Conservation (phyloP, 805 yeast species). For the Spathaspora gorwiae region DNA sequence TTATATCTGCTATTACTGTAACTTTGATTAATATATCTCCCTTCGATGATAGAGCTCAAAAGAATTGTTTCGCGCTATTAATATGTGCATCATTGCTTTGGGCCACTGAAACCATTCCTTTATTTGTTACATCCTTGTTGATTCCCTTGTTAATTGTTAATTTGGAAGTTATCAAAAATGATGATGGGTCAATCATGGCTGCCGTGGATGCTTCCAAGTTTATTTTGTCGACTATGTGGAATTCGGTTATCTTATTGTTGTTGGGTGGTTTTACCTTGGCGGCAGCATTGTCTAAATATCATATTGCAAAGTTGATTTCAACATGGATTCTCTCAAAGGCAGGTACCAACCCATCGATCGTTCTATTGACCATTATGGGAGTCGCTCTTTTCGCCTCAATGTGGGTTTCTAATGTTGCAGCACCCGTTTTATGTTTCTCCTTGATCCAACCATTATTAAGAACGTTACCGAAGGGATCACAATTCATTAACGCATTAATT, state of each 20-base stretch:
- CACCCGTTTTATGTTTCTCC: constrained; percentile 51
- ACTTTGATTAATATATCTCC: constrained; percentile 24
- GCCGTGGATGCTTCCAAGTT: constrained; percentile 40
- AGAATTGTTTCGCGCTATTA: constrained; percentile 68
- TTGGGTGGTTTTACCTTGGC: constrained; percentile 54
- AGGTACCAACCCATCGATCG: constrained; percentile 47
- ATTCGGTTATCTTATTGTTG: constrained; percentile 46
- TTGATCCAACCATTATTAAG: constrained; percentile 46
- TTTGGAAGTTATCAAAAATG: constrained; percentile 61
- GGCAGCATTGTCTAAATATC: constrained; percentile 51
- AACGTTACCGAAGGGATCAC: constrained; percentile 38
- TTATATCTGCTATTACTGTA: constrained; percentile 47
- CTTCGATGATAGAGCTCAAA: constrained; percentile 32
- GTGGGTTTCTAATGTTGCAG: constrained; percentile 59
- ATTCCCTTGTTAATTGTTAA: constrained; percentile 79
- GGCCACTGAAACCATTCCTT: constrained; percentile 94
- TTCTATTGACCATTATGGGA: constrained; percentile 46
- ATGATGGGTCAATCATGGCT: constrained; percentile 42
- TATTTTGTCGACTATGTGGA: constrained; percentile 50
- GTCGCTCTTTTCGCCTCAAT: constrained; percentile 49
- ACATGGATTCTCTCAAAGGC: constrained; percentile 47
- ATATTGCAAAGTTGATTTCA: constrained; percentile 46
- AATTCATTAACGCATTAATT: constrained; percentile 37
- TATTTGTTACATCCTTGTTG: constrained; percentile 81
- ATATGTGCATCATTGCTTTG: constrained; percentile 79